Evolutionary conservation across 1,284 basidiomycete genomes (phyloP), one percentile per base, ranked within the genome.

Genomic region (Gastroboletus turbinatus): DNA sequence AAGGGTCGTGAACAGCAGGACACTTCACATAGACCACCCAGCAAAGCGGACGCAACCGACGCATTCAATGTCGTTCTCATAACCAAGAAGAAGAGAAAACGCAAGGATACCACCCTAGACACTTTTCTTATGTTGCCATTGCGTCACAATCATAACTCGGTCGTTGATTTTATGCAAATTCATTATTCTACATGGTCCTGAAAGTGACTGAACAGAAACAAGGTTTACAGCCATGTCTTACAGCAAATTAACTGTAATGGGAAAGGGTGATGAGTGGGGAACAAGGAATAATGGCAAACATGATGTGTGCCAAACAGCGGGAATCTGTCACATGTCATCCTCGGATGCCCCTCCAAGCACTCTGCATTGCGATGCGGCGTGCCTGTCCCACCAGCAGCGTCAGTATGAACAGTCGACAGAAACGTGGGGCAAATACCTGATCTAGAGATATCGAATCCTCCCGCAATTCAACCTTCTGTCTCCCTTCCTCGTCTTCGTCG

Each of bases 401-500:
- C 39, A 67, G 54, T 17, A 45, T 23, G 17, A 19, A 46, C 16
- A 21, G 1, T 16, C n/a, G 32, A 36, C 0, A 56, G 38, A 36
- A 48, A 51, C 4, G 43, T 25, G 46, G 45, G 45, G 36, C 39
- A 70, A 81, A 52, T 66, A 92, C 92, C 82, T 96, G 93, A 62
- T 96, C 94, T 60, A 95, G 78, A 13, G 90, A 88, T 68, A 96
- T 94, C 29, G 87, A 85, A 64, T 87, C 89, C 67, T 92, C 90
- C 63, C 80, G 80, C 61, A 95, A 76, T 64, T 88, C 85, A 38
- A 93, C 81, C 63, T 75, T 81, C 73, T 92, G 88, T 61, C 79
- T 80, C 23, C 87, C 84, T 52, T 84, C 78, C 16, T 83, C 84
- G 0, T 85, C 84, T 0, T 85, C 82, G 0, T 88, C 87, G 0